phyloP scores from a whole-genome alignment of 2,329 filamentous ascomycete genomes.

The Diaporthe nobilis region DNA sequence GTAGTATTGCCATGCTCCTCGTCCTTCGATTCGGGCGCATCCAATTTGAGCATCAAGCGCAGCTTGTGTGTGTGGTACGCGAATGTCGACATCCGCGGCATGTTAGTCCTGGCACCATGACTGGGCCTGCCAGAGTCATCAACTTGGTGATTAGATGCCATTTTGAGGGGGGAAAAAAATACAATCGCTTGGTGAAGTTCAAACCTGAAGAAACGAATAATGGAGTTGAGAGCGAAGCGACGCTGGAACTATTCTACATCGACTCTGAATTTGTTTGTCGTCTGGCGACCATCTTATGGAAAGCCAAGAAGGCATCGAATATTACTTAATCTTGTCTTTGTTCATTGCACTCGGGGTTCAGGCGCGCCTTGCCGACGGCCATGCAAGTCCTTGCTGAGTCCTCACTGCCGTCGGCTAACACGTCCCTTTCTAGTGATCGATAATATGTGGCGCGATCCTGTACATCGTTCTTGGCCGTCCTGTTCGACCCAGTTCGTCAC shows the following conservation, averaged over 20 bases:
- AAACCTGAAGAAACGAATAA: neutral
- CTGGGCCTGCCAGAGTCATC: conserved; percentile 1
- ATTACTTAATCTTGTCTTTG: conserved; percentile 9
- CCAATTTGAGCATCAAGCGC: conserved; percentile 22
- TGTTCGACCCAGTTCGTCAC: neutral
- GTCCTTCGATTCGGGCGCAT: neutral
- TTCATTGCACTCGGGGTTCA: neutral
- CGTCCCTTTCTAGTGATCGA: neutral
- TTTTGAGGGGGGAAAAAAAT: neutral
- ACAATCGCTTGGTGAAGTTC: neutral
- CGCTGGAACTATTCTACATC: conserved; percentile 4
- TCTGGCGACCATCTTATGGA: neutral
- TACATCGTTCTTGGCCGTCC: conserved; percentile 9
- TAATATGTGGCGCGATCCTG: neutral
- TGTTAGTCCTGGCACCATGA: neutral
- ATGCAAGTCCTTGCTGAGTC: neutral
- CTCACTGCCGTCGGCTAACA: conserved; percentile 20
- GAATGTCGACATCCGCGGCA: conserved; percentile 22
- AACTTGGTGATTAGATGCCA: conserved; percentile 1
- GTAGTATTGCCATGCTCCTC: neutral
- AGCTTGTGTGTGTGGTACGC: conserved; percentile 20
- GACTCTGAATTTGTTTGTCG: neutral
- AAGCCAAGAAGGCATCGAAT: conserved; percentile 19
- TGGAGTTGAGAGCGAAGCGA: neutral
- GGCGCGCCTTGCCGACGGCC: conserved; percentile 10